Base-by-base conservation (phyloP, 2,329 filamentous ascomycete genomes). In the Neoarthrinium moseri region DNA sequence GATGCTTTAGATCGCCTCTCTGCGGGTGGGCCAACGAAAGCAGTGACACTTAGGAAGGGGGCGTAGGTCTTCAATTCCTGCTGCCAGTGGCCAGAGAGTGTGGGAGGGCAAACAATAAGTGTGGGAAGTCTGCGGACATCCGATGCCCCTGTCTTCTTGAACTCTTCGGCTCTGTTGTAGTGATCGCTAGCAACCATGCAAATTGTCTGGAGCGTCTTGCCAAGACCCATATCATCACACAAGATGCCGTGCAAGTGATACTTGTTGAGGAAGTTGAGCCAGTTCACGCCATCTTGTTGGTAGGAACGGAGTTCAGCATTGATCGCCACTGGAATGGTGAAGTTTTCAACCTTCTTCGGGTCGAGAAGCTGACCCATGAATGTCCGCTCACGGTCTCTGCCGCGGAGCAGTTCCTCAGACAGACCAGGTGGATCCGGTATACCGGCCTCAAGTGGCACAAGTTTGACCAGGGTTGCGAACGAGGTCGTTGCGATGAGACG, bases 121-220 rank as follows among this genome's bases (percentile, higher is more conserved):
- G 92, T 96, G 2, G 94, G 91, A 32, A 99, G 72, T 46, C 81
- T 85, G 48, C 90, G 82, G 43, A 83, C 81, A 60, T 99, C 94
- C 0, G 83, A 76, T 22, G 89, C 83, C 37, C 86, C 80, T 0
- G 91, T 95, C 67, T 87, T 90, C 22, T 84, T 84, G 63, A 86
- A 97, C 61, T 97, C 91, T 61, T 96, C 89, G 1, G 89, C 90
- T 50, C 94, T 85, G 61, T 95, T 77, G 64, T 99, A 92, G 62
- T 99, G 94, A 63, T 99, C 94, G 68, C 91, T 97, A 8, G 94
- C 92, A 34, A 99, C 91, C 59, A 99, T 99, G 67, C 94, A 99
- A 18, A 99, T 81, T 0, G 95, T 99, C 66, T 99, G 94, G 10
- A 99, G 73, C 2, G 94, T 99, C 72, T 99, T 99, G 40, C 94